Conservation (phyloP, 2,329 filamentous ascomycete species). For the Leptosphaerulina australis region DNA sequence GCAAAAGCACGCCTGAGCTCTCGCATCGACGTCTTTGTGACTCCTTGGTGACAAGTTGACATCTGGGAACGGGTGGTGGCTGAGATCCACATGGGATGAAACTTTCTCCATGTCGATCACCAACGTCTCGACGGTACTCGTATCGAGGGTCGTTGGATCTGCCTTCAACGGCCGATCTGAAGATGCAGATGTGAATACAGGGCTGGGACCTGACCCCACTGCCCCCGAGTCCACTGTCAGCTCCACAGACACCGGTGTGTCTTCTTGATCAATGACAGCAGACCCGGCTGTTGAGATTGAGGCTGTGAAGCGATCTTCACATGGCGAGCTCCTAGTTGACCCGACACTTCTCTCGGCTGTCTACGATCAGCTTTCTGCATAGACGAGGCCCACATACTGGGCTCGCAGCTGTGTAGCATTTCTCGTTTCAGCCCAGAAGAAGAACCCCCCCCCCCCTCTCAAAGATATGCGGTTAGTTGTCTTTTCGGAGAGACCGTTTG, state of each 20-base stretch:
- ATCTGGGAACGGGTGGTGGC: not conserved
- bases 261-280: not conserved
- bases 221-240: not conserved
- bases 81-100: not conserved
- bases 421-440: slow-evolving; percentile 10
- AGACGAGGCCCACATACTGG: slow-evolving; percentile 1
- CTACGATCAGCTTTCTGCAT: too few species aligned
- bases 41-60: not conserved
- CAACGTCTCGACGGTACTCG: slow-evolving; percentile 4
- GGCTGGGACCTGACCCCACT: too few species aligned
- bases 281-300: not conserved
- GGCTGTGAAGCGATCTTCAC: slow-evolving; percentile 12
- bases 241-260: slow-evolving; percentile 3
- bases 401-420: slow-evolving; percentile 1
- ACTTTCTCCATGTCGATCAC: slow-evolving; percentile 9
- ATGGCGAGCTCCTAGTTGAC: not conserved
- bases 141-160: slow-evolving; percentile 1
- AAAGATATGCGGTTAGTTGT: not conserved
- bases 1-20: not conserved
- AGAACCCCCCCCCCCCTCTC: too few species aligned
- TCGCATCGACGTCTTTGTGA: not conserved
- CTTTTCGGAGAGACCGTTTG: slow-evolving; percentile 1
- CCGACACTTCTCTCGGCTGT: too few species aligned
- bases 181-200: not conserved
- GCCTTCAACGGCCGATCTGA: not conserved